Evolutionary conservation across 441 rosid genomes (phyloP).

Genomic region (Daphne laureola): DNA sequence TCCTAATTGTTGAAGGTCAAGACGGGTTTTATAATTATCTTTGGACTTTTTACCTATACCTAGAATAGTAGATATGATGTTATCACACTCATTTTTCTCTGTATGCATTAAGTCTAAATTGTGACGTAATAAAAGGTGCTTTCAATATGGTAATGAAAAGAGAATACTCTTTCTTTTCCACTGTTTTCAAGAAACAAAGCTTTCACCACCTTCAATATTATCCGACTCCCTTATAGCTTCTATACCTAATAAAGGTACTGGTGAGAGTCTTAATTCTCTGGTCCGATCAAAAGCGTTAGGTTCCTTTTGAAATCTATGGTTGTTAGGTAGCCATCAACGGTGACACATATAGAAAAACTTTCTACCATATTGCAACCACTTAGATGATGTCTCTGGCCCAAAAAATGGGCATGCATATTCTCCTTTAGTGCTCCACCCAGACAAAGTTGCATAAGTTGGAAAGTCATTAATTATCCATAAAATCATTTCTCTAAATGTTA

Average conservation of each 20-base stretch:
- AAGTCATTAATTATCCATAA: slow-evolving; percentile 5
- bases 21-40: not conserved
- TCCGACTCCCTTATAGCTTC: not conserved
- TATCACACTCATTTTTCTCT: not conserved
- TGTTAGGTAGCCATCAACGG: not conserved
- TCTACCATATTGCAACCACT: not conserved
- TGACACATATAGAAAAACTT: not conserved
- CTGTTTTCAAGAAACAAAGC: not conserved
- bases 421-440: not conserved
- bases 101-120: slow-evolving; percentile 8
- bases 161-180: not conserved
- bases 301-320: not conserved
- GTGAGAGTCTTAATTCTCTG: not conserved
- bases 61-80: not conserved
- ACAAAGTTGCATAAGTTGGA: not conserved
- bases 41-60: not conserved
- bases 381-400: not conserved
- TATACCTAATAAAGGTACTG: not conserved
- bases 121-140: not conserved
- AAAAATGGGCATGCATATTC: not conserved
- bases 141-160: not conserved
- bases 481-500: not conserved
- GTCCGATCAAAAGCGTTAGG: not conserved
- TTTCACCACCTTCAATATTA: not conserved
- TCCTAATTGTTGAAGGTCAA: too few species aligned